These are phyloP conservation scores for Takakia lepidozioides DNA, from an alignment of 225 moss, liverwort and hornwort genomes.

Conservation along the genomic window DNA sequence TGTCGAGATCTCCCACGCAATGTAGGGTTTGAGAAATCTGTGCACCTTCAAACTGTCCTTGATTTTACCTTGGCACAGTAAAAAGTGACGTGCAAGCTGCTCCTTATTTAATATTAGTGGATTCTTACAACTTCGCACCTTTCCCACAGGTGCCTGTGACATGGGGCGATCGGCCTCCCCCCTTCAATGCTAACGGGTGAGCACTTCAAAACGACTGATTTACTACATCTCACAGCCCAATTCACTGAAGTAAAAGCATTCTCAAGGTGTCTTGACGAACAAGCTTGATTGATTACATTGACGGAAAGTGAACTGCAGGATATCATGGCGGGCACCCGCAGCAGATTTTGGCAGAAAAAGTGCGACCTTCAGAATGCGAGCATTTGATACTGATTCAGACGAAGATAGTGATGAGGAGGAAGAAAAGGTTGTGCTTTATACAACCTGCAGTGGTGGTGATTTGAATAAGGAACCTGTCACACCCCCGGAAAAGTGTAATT, in stretches of 20 bases:
- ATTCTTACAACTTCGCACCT: no score
- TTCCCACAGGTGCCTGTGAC: slow-evolving; percentile 13
- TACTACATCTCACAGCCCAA: not conserved
- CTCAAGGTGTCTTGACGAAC: not conserved
- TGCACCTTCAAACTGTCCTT: not conserved
- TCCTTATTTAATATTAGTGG: no score
- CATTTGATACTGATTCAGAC: slow-evolving; percentile 55
- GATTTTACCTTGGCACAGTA: no score
- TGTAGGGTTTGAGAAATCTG: not conserved
- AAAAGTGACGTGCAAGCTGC: no score
- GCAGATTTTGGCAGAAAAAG: slow-evolving; percentile 75
- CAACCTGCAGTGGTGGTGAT: no score
- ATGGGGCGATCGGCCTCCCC: slow-evolving; percentile 24
- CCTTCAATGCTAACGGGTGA: slow-evolving; percentile 27
- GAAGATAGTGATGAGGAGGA: slow-evolving; percentile 44
- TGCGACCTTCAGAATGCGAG: slow-evolving; percentile 57
- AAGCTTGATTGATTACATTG: not conserved
- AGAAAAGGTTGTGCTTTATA: slow-evolving; percentile 5
- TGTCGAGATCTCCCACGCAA: no score
- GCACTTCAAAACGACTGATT: not conserved
- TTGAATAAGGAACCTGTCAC: no score
- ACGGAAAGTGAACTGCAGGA: no score
- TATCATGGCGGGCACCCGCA: slow-evolving; percentile 71
- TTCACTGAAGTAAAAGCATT: not conserved
- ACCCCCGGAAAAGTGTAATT: no score